Evolutionary conservation across 1,139 yeast species (phyloP), one percentile per base, ranked within the genome.

Genomic region (Taphrina sp.): DNA sequence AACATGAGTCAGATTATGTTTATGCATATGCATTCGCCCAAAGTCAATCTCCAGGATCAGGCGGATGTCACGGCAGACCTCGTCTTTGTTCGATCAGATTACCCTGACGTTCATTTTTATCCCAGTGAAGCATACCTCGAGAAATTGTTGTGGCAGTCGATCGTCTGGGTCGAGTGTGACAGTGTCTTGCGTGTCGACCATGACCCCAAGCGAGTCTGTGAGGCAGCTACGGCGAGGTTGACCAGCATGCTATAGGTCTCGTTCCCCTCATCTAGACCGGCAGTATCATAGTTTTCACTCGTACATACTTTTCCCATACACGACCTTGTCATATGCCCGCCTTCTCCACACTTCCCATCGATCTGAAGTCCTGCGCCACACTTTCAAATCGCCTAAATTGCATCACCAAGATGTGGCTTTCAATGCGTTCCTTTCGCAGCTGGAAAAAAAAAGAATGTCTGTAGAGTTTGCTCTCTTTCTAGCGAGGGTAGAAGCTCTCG

Each of bases 1-100:
- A 43, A 43, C 38, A 29, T 23, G 38, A 43, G 47, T 43, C 37
- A 43, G 14, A 31, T 43, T 38, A 43, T 43, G 47, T 43, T 43
- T 20, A 29, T 43, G 47, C 47, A 43, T 31, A 43, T 43, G 47
- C 47, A 43, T 14, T 43, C 47, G n/a, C 47, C 47, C 10, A 43
- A 43, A 19, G 28, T 43, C 17, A 43, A 43, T 12, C 29, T 43
- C 16, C 39, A 23, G 17, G 33, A 14, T n/a, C 41, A 45, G 24
- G 49, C 19, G 38, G 41, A 24, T 12, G 39, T 45, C 14, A 23
- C 39, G 14, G 23, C 16, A 14, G 52, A 45, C 16, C 34, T 45
- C 12, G 52, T 34, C 31, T 34, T 34, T 45, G 52, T 34, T 16
- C 41, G 41, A n/a, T 22, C 41, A 4, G 52, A 45, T 23, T 12